Base-by-base conservation (phyloP, 2,329 filamentous ascomycete genomes). In the Waltergamsia citrina region DNA sequence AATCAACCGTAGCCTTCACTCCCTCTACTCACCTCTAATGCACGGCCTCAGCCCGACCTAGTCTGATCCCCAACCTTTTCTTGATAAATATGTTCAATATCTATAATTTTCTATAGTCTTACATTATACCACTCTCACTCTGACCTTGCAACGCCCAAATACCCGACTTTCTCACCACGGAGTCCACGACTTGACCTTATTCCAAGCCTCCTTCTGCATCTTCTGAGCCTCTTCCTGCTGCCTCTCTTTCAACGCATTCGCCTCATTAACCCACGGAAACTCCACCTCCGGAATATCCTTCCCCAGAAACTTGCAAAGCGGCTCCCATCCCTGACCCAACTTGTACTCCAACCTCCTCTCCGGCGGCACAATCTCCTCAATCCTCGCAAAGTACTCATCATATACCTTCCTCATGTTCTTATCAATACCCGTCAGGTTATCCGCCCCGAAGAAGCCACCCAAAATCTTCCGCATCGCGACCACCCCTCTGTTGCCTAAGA, bases 291-390 rank as follows among this genome's bases (percentile, higher is more conserved):
- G 59, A 10, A 54, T 38, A 2, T 46, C 40, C 29, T 53, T 55
- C 0, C 33, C 56, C 11, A 62, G 32, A 29, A 62, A 60, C 18
- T 45, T 36, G 31, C 57, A 62, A 6, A 62, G 41, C 3, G 58
- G 54, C 15, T 26, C 50, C 56, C 57, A 62, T 2, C 59, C 59
- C 3, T 54, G 43, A 1, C 41, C 46, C 27, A 59, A 33, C 1
- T 38, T 37, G 36, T 51, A 62, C 33, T 54, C 43, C n/a, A 56
- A 17, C 38, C 41, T 23, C 15, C 30, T 25, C 15, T 51, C 50
- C 10, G 25, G 25, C 0, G 51, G 45, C 12, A 51, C 43, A 29
- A 50, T 43, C 18, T 51, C 48, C 6, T 43, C 38, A 2, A 60
- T 40, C 11, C 43, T 31, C 0, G 36, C 38, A 8, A 57, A 47